A percentile compares a stretch with the other conserved stretches of the same genome.
Evolutionary conservation across 164 flowering plant genomes (phyloP).

Genomic region (Litsea cubeba): DNA sequence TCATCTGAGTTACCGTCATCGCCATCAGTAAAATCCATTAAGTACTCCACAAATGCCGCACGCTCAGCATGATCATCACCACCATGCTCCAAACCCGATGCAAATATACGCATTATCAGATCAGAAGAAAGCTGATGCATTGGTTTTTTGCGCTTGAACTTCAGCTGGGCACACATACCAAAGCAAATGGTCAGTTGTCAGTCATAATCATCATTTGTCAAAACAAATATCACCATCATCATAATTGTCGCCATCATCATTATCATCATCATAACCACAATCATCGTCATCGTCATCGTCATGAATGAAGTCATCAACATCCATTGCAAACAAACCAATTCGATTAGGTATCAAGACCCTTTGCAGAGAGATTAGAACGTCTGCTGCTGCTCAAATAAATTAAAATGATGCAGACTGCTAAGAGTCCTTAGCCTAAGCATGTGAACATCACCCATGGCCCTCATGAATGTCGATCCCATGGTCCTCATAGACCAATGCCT

Average conservation of each 20-base stretch:
- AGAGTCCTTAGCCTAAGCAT: background rate
- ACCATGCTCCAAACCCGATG: background rate
- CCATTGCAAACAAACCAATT: conserved; percentile 28
- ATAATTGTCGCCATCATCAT: conserved; percentile 11
- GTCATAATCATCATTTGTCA: background rate
- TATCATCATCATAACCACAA: conserved; percentile 17
- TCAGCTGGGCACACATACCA: conserved; percentile 1
- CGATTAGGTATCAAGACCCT: conserved; percentile 33
- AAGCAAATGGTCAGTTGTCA: background rate
- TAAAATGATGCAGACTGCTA: no score
- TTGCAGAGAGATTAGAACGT: conserved; percentile 42
- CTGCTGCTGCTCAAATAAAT: conserved; percentile 31
- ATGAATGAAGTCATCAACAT: conserved; percentile 13
- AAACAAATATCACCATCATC: conserved; percentile 6
- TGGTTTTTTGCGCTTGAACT: background rate
- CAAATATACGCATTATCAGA: conserved; percentile 11
- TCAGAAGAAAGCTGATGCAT: background rate
- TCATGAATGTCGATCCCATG: no score
- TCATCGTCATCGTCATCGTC: conserved; percentile 10
- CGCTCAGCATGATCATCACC: background rate
- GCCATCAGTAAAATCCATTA: conserved; percentile 6
- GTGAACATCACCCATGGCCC: no score
- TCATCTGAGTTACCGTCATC: conserved; percentile 1
- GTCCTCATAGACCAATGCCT: no score
- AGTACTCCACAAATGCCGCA: background rate